A percentile compares a stretch with the other conserved stretches of the same genome.
phyloP scores from a whole-genome alignment of 2,329 filamentous ascomycete species.

The Neonectria coccinea region DNA sequence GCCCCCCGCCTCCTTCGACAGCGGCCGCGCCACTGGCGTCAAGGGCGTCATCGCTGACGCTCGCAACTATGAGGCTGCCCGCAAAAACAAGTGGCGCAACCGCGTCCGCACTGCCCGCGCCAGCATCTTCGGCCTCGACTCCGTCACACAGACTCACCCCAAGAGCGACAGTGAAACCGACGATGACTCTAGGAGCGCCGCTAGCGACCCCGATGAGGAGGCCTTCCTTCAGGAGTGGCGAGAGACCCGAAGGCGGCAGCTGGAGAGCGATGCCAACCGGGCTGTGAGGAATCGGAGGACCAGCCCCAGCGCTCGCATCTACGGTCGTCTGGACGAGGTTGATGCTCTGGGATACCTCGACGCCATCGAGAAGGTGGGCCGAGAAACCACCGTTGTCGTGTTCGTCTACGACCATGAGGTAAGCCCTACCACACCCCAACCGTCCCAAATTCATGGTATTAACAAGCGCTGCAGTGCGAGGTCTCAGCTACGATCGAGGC shows the following conservation, averaged over 20 bases:
- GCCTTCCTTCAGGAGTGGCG: conserved; percentile 88
- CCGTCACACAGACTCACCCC: conserved; percentile 27
- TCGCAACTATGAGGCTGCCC: conserved; percentile 78
- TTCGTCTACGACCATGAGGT: conserved; percentile 93
- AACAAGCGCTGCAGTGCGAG: conserved; percentile 70
- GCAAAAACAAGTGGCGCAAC: conserved; percentile 66
- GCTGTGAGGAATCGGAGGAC: conserved; percentile 73
- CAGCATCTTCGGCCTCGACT: conserved; percentile 65
- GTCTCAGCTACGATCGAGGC: conserved; percentile 84
- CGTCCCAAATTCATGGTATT: conserved; percentile 25
- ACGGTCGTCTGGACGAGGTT: conserved; percentile 83
- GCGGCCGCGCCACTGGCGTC: conserved; percentile 79
- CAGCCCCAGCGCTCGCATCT: conserved; percentile 82
- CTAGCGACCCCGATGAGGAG: conserved; percentile 77
- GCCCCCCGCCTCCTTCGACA: conserved; percentile 72
- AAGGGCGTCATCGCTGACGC: conserved; percentile 91
- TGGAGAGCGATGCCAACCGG: conserved; percentile 71
- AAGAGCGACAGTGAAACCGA: conserved; percentile 62
- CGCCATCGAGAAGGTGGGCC: conserved; percentile 88
- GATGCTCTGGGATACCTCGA: conserved; percentile 95
- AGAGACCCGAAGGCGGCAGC: conserved; percentile 80
- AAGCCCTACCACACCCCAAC: conserved; percentile 52
- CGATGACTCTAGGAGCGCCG: conserved; percentile 57
- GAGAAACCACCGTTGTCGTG: conserved; percentile 88
- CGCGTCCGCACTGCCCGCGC: conserved; percentile 64